Evolutionary conservation across 352 stramenopile species (phyloP).

Genomic region (Plasmopara halstedii): DNA sequence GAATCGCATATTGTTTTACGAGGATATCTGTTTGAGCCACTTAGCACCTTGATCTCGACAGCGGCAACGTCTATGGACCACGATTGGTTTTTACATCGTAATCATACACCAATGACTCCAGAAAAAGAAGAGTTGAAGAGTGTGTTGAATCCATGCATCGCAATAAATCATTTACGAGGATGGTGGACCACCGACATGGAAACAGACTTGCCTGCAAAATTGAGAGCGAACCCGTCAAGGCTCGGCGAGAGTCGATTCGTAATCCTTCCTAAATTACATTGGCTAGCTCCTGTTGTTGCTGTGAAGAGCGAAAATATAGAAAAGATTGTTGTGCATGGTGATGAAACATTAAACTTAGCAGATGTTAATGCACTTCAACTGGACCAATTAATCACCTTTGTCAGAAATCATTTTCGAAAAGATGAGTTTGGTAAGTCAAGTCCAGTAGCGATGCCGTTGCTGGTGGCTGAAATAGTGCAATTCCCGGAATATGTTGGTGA

Average conservation of each 20-base stretch:
- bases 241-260: constrained; percentile 43
- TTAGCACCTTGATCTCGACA: constrained; percentile 37
- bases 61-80: constrained; percentile 33
- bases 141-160: constrained; percentile 26
- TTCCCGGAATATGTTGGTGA: constrained; percentile 13
- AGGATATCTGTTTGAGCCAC: constrained; percentile 62
- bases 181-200: constrained; percentile 61
- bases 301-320: constrained; percentile 13
- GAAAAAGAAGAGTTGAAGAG: neutral
- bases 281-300: constrained; percentile 43
- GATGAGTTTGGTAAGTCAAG: constrained; percentile 20
- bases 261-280: constrained; percentile 65
- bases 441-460: constrained; percentile 46
- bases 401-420: constrained; percentile 33
- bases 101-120: constrained; percentile 5
- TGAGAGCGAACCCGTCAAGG: constrained; percentile 19
- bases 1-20: constrained; percentile 49
- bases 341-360: constrained; percentile 25
- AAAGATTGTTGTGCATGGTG: constrained; percentile 23
- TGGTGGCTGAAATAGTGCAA: constrained; percentile 46
- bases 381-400: constrained; percentile 26
- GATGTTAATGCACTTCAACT: constrained; percentile 27
- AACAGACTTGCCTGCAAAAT: constrained; percentile 28
- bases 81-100: constrained; percentile 41
- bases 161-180: constrained; percentile 38